phyloP scores from a whole-genome alignment of 495 filamentous ascomycete genomes.

The Polyplosphaeria fusca region DNA sequence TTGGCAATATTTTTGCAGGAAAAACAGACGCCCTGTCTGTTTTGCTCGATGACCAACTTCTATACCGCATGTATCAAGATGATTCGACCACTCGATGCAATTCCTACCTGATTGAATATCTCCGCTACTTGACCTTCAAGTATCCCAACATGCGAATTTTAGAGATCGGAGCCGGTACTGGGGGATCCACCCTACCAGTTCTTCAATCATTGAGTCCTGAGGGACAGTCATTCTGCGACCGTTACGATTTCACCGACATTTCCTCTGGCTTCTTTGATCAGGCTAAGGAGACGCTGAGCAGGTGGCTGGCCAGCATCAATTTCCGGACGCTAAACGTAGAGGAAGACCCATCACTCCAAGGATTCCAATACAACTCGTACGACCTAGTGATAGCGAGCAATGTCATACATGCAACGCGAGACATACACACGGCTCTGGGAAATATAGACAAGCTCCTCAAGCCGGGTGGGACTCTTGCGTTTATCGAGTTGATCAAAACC shows the following conservation, averaged over 20 bases:
- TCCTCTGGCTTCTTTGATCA: slow-evolving; percentile 8
- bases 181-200: neutral
- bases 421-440: neutral
- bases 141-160: slow-evolving; percentile 8
- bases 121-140: slow-evolving; percentile 2
- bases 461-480: neutral
- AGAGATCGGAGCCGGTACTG: slow-evolving; percentile 15
- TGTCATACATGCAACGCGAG: slow-evolving; percentile 2
- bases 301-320: neutral
- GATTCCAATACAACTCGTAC: slow-evolving; percentile 5
- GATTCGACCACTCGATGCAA: neutral
- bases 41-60: slow-evolving; percentile 1
- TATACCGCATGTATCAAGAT: neutral
- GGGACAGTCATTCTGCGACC: neutral
- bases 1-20: neutral
- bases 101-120: neutral
- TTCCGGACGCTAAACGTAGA: neutral
- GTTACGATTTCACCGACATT: slow-evolving; percentile 11
- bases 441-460: neutral
- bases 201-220: neutral
- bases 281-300: neutral
- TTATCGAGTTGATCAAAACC: neutral
- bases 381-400: slow-evolving; percentile 10
- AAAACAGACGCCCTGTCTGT: neutral
- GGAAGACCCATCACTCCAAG: slow-evolving; percentile 6